A percentile compares a stretch with the other conserved stretches of the same genome.
These are phyloP conservation scores for Laguncularia racemosa DNA, from an alignment of 345 rosid species.

Conservation along the genomic window DNA sequence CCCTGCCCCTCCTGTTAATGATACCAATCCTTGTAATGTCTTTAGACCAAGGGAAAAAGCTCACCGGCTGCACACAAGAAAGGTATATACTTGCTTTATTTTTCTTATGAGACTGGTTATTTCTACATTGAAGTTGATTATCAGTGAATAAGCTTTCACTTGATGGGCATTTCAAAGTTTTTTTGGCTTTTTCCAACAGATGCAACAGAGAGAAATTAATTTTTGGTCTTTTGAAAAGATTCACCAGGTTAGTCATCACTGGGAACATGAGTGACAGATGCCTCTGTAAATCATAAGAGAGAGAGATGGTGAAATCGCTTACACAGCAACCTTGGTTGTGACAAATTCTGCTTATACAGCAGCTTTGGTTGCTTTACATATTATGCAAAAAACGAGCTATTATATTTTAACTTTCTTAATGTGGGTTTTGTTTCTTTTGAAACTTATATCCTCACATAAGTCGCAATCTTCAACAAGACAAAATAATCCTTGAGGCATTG, in stretches of 20 bases:
- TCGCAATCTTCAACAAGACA: conserved; percentile 95
- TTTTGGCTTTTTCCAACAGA: conserved; percentile 27
- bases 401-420: neutral
- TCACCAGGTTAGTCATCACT: conserved; percentile 59
- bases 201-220: conserved; percentile 99
- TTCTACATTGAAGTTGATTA: no score
- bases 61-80: conserved; percentile 92
- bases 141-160: no score
- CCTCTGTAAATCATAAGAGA: no score
- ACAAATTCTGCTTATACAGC: no score
- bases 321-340: no score
- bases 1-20: conserved; percentile 98
- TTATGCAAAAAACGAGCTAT: no score
- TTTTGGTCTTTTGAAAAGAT: conserved; percentile 98
- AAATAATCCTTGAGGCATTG: conserved; percentile 76
- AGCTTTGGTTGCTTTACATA: neutral
- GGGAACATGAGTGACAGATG: no score
- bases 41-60: conserved; percentile 96
- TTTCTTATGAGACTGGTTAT: no score
- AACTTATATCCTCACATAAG: conserved; percentile 55
- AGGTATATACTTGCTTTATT: conserved; percentile 35
- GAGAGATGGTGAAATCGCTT: no score
- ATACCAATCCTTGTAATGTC: conserved; percentile 94
- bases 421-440: conserved; percentile 4
- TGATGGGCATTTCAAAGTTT: neutral